Evolutionary conservation across 2,329 filamentous ascomycete genomes (phyloP).

Genomic region (Nothomitra cinnamomea): DNA sequence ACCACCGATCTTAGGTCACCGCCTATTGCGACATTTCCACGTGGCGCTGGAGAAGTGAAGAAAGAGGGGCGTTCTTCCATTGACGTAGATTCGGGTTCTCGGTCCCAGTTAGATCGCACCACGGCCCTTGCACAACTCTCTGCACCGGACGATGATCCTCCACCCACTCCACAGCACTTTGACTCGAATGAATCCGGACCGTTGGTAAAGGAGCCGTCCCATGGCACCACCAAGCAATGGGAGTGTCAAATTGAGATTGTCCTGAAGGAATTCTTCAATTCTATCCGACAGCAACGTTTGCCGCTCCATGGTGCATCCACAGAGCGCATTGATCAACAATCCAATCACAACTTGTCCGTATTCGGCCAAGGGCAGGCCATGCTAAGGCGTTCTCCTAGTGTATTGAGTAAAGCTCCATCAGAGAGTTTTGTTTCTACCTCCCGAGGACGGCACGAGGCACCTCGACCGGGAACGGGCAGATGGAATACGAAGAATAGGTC

Average conservation of each 20-base stretch:
- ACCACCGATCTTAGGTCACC: neutral
- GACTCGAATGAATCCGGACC: constrained; percentile 49
- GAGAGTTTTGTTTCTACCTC: constrained; percentile 46
- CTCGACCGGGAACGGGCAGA: constrained; percentile 39
- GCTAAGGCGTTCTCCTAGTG: constrained; percentile 74
- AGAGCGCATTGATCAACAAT: constrained; percentile 20
- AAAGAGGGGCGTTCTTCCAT: constrained; percentile 13
- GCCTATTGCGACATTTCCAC: neutral
- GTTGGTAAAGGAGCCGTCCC: constrained; percentile 60
- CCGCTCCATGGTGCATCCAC: constrained; percentile 53
- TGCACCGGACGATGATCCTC: constrained; percentile 12
- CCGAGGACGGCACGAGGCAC: constrained; percentile 42
- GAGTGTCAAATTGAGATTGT: constrained; percentile 80
- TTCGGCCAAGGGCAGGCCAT: constrained; percentile 36
- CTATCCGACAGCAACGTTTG: constrained; percentile 72
- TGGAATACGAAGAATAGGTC: constrained; percentile 82
- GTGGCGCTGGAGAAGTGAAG: neutral
- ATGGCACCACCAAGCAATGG: constrained; percentile 64
- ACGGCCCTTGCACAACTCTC: constrained; percentile 8
- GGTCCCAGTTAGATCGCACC: constrained; percentile 9
- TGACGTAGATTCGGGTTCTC: constrained; percentile 14
- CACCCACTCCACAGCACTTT: constrained; percentile 18
- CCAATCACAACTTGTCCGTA: constrained; percentile 49
- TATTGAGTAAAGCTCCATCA: constrained; percentile 82
- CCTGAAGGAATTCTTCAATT: constrained; percentile 78